Percentiles rank a stretch among this genome's conserved stretches.
Conservation (phyloP, 2,329 filamentous ascomycete species). For the Curvularia sp. region DNA sequence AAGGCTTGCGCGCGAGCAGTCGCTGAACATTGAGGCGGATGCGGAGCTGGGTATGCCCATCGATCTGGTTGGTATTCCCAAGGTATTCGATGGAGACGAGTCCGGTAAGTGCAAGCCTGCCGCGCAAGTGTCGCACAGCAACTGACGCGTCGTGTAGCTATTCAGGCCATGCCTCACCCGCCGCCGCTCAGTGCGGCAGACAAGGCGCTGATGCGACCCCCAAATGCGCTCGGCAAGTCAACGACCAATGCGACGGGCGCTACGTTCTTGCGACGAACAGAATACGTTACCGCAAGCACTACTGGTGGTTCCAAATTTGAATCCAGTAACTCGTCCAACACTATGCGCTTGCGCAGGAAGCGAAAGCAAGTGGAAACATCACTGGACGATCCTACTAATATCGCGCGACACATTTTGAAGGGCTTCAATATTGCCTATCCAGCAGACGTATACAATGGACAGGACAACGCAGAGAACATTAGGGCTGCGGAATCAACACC, state of each 20-base stretch:
- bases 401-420: constrained; percentile 67
- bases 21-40: constrained; percentile 95
- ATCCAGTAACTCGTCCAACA: constrained; percentile 59
- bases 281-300: constrained; percentile 77
- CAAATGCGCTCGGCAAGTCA: constrained; percentile 84
- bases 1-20: constrained; percentile 86
- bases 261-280: constrained; percentile 92
- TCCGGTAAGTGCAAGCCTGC: constrained; percentile 67
- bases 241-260: constrained; percentile 78
- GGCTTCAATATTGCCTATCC: constrained; percentile 71
- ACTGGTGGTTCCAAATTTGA: constrained; percentile 56
- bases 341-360: constrained; percentile 51
- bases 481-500: constrained; percentile 62
- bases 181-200: constrained; percentile 83
- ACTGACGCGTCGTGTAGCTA: constrained; percentile 63
- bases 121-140: constrained; percentile 18
- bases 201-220: constrained; percentile 79
- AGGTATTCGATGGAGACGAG: constrained; percentile 94
- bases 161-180: constrained; percentile 76
- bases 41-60: constrained; percentile 97
- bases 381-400: constrained; percentile 66
- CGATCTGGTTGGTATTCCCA: constrained; percentile 92
- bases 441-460: constrained; percentile 69
- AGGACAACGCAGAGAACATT: constrained; percentile 65
- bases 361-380: constrained; percentile 49